Percentiles rank a stretch among this genome's conserved stretches.
Evolutionary conservation across 495 filamentous ascomycete species (phyloP).

Genomic region (Lasiosphaeris hirsuta): DNA sequence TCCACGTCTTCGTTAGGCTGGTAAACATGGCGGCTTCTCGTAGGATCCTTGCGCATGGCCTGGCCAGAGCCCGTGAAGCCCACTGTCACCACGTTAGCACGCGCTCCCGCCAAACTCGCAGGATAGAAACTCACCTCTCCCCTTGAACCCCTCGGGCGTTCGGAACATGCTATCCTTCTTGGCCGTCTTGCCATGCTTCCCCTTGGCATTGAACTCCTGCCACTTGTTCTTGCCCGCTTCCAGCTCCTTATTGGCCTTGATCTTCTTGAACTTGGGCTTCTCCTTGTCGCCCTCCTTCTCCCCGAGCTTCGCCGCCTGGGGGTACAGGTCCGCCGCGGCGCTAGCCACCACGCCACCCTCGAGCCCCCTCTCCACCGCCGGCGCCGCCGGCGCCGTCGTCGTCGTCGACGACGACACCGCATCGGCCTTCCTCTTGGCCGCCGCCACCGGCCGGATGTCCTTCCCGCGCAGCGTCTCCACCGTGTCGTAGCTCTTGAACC

Average conservation of each 20-base stretch:
- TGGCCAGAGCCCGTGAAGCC: conserved; percentile 95
- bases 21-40: conserved; percentile 81
- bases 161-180: conserved; percentile 98
- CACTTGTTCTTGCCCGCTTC: conserved; percentile 90
- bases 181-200: conserved; percentile 65
- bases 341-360: conserved; percentile 68
- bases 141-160: conserved; percentile 79
- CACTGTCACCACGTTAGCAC: conserved; percentile 56
- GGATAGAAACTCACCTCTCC: conserved; percentile 61
- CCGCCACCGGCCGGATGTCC: conserved; percentile 74
- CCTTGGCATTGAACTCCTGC: conserved; percentile 84
- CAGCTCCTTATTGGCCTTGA: conserved; percentile 85
- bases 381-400: conserved; percentile 40
- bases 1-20: conserved; percentile 76
- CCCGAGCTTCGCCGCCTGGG: conserved; percentile 66
- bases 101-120: neutral
- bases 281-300: conserved; percentile 40
- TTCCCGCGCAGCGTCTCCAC: conserved; percentile 81
- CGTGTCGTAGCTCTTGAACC: conserved; percentile 84
- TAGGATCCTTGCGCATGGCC: conserved; percentile 87
- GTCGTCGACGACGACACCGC: conserved; percentile 52
- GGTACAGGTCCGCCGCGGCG: conserved; percentile 82
- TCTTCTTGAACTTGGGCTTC: conserved; percentile 59
- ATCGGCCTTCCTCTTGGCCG: conserved; percentile 89
- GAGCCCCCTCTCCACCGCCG: neutral